Conservation (phyloP, 495 filamentous ascomycete species). For the Viridothelium virens region DNA sequence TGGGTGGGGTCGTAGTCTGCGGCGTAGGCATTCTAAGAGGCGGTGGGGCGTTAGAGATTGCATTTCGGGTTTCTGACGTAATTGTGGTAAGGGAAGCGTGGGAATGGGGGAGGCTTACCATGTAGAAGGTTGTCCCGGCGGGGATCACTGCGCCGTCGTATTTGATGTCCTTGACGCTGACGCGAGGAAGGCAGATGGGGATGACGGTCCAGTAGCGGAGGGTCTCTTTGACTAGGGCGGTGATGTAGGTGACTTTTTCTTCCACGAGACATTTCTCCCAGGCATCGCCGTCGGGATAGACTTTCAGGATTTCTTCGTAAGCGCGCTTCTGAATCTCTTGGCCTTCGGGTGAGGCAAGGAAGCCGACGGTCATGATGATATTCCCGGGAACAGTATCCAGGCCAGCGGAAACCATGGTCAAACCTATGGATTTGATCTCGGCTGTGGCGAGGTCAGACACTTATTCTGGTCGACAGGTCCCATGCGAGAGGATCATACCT, state of each 20-base stretch:
- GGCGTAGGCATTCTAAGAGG: slow-evolving; percentile 53
- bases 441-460: slow-evolving; percentile 33
- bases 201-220: slow-evolving; percentile 69
- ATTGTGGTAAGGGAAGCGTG: slow-evolving; percentile 14
- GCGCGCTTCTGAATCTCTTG: slow-evolving; percentile 57
- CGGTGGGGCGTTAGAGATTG: slow-evolving; percentile 1
- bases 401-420: slow-evolving; percentile 68
- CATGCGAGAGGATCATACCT: slow-evolving; percentile 20
- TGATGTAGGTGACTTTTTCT: slow-evolving; percentile 64
- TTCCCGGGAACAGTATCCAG: slow-evolving; percentile 64
- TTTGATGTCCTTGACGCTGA: slow-evolving; percentile 55
- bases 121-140: slow-evolving; percentile 58
- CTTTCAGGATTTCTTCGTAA: slow-evolving; percentile 54
- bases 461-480: background rate
- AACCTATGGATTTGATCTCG: slow-evolving; percentile 63
- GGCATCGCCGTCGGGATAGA: slow-evolving; percentile 57
- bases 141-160: slow-evolving; percentile 55
- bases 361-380: slow-evolving; percentile 64
- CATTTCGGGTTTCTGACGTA: too few relatives aligned
- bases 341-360: slow-evolving; percentile 54
- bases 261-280: slow-evolving; percentile 59
- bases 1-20: slow-evolving; percentile 61
- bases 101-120: slow-evolving; percentile 38
- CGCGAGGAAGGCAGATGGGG: slow-evolving; percentile 58
- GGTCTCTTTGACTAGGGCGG: slow-evolving; percentile 60